Base-by-base conservation (phyloP, 148 eudicot species). In the Euryodendron excelsum region DNA sequence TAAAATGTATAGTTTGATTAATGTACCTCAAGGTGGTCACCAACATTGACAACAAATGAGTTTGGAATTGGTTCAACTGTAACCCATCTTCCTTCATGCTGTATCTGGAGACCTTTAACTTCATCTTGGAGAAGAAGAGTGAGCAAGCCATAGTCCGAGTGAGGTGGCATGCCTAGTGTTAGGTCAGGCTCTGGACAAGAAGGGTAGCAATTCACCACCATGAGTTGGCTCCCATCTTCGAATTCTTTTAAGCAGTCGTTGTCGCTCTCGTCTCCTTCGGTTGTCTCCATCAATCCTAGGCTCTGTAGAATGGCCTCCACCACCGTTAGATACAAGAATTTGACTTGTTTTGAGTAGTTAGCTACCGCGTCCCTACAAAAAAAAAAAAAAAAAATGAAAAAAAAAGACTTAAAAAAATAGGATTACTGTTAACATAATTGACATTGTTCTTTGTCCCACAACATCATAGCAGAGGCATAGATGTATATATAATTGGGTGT, bases 21-120 rank as follows among this genome's bases (percentile, higher is more conserved):
- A 5, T 36, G n/a, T 83, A 91, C 98, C 96, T 95, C 96, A 33
- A 95, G 90, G 66, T 95, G 98, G 73, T 95, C 96, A 28, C 98
- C 98, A 34, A 95, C 83, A 77, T 93, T 93, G 84, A 95, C 91
- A 9, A 91, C 90, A 69, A 94, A 94, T 20, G 96, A 85, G 48
- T 87, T 85, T 3, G 96, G 91, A 36, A 91, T 84, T 18, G 98
- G 98, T 28, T 91, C 85, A 75, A 95, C 86, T 8, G 92, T 91
- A 60, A 89, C 78, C 98, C 98, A 95, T 81, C 78, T 82, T 12
- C 81, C 89, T 59, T 88, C 70, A 76, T 66, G 82, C 23, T 85
- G 90, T 47, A 92, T 87, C 60, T 95, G 98, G 53, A 95, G 79
- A 60, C 97, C 98, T 77, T 85, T 72, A 65, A 95, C 93, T 37